A percentile compares a stretch with the other conserved stretches of the same genome.
Evolutionary conservation across 306 rosid species (phyloP).

Genomic region (Crotalaria pallida): DNA sequence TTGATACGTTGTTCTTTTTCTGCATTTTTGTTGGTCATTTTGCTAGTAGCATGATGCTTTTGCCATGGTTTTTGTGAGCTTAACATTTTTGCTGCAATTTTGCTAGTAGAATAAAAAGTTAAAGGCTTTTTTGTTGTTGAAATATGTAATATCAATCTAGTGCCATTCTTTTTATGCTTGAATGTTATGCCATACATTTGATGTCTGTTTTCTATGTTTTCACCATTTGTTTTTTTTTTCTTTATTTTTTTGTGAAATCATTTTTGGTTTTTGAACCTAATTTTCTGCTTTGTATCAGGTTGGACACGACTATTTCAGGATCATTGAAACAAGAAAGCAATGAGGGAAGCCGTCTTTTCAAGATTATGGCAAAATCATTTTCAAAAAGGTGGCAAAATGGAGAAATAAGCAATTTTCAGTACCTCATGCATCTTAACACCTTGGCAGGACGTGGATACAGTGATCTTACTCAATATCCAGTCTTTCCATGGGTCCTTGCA

Average conservation of each 20-base stretch:
- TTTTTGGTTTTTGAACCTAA: neutral
- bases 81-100: conserved; percentile 2
- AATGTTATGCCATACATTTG: neutral
- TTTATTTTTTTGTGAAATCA: neutral
- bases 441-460: conserved; percentile 99
- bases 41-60: neutral
- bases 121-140: neutral
- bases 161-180: neutral
- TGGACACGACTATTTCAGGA: conserved; percentile 99
- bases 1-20: conserved; percentile 5
- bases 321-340: conserved; percentile 85
- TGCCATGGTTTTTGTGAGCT: conserved; percentile 6
- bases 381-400: conserved; percentile 99
- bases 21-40: neutral
- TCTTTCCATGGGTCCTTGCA: conserved; percentile 97
- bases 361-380: conserved; percentile 87
- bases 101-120: conserved; percentile 11
- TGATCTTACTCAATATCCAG: conserved; percentile 99
- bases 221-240: neutral
- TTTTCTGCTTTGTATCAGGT: conserved; percentile 43
- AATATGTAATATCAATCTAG: neutral
- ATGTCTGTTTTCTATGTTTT: neutral
- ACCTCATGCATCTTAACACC: conserved; percentile 99
- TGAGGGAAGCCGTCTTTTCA: conserved; percentile 95
- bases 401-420: conserved; percentile 97